Conservation (phyloP, 2,329 filamentous ascomycete genomes). For the Ophiostoma himal-ulmi region DNA sequence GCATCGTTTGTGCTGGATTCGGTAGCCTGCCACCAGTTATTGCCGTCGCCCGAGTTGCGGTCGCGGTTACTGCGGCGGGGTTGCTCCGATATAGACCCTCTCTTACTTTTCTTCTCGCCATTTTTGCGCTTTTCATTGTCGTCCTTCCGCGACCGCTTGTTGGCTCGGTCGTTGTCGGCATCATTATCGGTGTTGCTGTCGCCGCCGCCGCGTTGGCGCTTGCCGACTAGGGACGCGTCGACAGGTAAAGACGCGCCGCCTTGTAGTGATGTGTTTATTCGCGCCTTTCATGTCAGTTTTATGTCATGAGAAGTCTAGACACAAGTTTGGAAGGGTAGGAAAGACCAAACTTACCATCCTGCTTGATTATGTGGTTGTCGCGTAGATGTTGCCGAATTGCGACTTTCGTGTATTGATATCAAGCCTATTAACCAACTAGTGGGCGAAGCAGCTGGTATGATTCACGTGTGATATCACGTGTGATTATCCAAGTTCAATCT, state of each 20-base stretch:
- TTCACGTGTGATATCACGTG: not conserved
- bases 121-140: not conserved
- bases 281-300: conserved; percentile 7
- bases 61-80: conserved; percentile 25
- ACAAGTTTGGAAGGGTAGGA: not conserved
- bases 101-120: not conserved
- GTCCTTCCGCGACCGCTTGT: conserved; percentile 16
- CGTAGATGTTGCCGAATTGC: not conserved
- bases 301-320: not conserved
- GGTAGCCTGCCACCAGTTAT: conserved; percentile 3
- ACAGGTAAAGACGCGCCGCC: conserved; percentile 1
- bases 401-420: conserved; percentile 1
- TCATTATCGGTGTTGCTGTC: conserved; percentile 10
- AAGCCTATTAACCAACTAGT: not conserved
- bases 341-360: not conserved
- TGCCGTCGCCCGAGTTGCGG: conserved; percentile 24
- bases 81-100: not conserved
- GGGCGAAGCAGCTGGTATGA: not conserved
- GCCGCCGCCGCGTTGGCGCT: conserved; percentile 2
- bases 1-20: not conserved
- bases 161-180: conserved; percentile 11
- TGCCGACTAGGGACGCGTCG: conserved; percentile 11
- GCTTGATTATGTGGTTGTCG: conserved; percentile 2
- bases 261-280: conserved; percentile 20
- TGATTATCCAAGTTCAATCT: not conserved